Percentiles rank a stretch among this genome's conserved stretches.
These are phyloP conservation scores for Wolfiporia cocos DNA, from an alignment of 1,284 basidiomycete species.

Conservation along the genomic window DNA sequence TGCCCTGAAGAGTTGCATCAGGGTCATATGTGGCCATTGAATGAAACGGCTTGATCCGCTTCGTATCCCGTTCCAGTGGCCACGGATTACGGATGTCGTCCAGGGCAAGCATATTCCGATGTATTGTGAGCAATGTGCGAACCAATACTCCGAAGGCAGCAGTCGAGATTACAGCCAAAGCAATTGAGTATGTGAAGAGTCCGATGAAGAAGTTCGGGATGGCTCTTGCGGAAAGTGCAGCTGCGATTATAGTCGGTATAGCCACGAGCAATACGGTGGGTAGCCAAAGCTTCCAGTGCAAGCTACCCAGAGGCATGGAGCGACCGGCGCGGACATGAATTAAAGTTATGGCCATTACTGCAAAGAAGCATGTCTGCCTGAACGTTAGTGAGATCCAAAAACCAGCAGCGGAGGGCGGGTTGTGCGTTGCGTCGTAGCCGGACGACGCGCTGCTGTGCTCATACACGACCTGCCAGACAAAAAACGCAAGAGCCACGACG, in stretches of 20 bases:
- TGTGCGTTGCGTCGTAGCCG: constrained; percentile 35
- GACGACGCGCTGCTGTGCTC: constrained; percentile 43
- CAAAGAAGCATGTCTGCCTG: constrained; percentile 58
- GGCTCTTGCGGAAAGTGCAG: constrained; percentile 47
- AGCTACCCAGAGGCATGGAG: constrained; percentile 56
- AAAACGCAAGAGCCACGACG: constrained; percentile 49
- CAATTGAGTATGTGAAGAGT: constrained; percentile 48
- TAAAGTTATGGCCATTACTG: constrained; percentile 53
- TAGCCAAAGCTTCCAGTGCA: constrained; percentile 65
- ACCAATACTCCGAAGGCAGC: constrained; percentile 48
- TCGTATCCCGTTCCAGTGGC: constrained; percentile 51
- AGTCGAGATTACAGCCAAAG: constrained; percentile 44
- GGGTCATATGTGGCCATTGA: constrained; percentile 65
- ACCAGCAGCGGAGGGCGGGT: constrained; percentile 46
- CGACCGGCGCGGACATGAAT: constrained; percentile 63
- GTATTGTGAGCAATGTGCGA: constrained; percentile 53
- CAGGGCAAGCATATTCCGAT: constrained; percentile 50
- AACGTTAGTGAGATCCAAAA: constrained; percentile 60
- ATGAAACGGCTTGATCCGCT: constrained; percentile 42
- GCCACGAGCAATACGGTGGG: constrained; percentile 48
- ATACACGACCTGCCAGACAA: constrained; percentile 56
- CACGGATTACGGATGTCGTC: constrained; percentile 46
- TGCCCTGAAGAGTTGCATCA: constrained; percentile 60
- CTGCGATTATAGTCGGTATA: constrained; percentile 52
- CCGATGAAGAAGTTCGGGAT: constrained; percentile 54